phyloP scores from a whole-genome alignment of 495 filamentous ascomycete genomes.

The Choiromyces venosus region DNA sequence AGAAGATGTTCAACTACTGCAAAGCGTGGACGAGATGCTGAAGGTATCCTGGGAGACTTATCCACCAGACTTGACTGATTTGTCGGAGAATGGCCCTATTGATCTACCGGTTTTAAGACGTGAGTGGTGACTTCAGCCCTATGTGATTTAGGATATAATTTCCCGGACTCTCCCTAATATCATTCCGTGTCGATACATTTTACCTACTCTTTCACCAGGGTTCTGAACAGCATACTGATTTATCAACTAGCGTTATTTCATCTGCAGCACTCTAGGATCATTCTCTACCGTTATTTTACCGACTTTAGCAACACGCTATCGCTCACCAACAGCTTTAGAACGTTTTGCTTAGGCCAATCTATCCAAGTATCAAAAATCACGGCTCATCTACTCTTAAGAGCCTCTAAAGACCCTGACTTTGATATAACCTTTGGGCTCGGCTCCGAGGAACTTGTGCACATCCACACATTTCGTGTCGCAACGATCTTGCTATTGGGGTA shows the following conservation, averaged over 20 bases:
- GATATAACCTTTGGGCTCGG: constrained; percentile 33
- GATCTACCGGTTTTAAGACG: constrained; percentile 39
- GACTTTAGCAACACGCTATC: constrained; percentile 23
- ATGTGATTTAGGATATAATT: neutral
- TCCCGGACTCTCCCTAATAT: neutral
- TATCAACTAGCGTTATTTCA: constrained; percentile 33
- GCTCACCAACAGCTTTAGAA: constrained; percentile 31
- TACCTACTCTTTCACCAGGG: neutral
- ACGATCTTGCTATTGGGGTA: constrained; percentile 41
- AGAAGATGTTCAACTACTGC: constrained; percentile 33
- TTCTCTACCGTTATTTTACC: constrained; percentile 42
- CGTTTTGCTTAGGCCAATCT: constrained; percentile 38
- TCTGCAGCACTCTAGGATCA: constrained; percentile 39
- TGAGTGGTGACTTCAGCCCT: constrained; percentile 14
- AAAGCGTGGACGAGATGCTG: constrained; percentile 37
- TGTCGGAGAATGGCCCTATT: constrained; percentile 26
- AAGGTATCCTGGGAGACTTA: constrained; percentile 40
- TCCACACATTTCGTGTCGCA: constrained; percentile 40
- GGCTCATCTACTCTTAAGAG: constrained; percentile 35
- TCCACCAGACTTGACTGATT: constrained; percentile 37
- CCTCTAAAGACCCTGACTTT: constrained; percentile 27
- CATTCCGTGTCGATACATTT: neutral
- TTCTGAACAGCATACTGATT: constrained; percentile 11
- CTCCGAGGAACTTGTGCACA: constrained; percentile 36
- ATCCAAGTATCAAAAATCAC: constrained; percentile 39